phyloP scores from a whole-genome alignment of 2,329 filamentous ascomycete species.

The Blastomyces percursus region DNA sequence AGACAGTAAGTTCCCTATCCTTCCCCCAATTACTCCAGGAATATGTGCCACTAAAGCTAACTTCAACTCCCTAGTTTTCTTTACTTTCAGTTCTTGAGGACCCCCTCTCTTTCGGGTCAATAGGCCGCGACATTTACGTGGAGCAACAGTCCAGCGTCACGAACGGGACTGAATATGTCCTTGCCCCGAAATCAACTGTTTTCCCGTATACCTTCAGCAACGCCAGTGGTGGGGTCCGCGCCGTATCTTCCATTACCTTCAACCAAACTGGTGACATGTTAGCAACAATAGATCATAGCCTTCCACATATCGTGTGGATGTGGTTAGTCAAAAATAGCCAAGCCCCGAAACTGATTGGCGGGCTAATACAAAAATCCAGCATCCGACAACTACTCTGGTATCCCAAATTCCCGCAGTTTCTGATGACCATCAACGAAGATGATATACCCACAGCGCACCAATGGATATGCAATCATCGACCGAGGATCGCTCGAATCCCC shows the following conservation, averaged over 20 bases:
- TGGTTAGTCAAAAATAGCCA: conserved; percentile 26
- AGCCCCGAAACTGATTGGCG: conserved; percentile 22
- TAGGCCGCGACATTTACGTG: conserved; percentile 21
- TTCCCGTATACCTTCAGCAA: conserved; percentile 23
- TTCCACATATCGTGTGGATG: conserved; percentile 37
- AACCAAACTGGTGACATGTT: conserved; percentile 28
- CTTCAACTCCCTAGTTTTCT: conserved; percentile 8
- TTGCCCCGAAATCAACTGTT: conserved; percentile 30
- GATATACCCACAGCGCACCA: conserved; percentile 23
- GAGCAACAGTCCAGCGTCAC: conserved; percentile 28
- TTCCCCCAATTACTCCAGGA: neutral
- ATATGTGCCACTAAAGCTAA: neutral
- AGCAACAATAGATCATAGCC: conserved; percentile 30
- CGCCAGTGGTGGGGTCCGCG: conserved; percentile 23
- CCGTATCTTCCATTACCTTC: conserved; percentile 32
- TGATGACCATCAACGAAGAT: conserved; percentile 30
- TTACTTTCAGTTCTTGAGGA: conserved; percentile 25
- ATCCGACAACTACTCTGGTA: conserved; percentile 34
- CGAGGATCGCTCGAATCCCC: conserved; percentile 8
- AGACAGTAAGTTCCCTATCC: conserved; percentile 26
- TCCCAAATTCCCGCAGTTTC: conserved; percentile 25
- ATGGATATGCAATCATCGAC: conserved; percentile 13
- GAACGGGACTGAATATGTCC: conserved; percentile 24
- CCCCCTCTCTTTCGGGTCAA: conserved; percentile 27
- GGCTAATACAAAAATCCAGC: conserved; percentile 33